phyloP scores from a whole-genome alignment of 139 green algal genomes.

The Chlamydomonas sp. region DNA sequence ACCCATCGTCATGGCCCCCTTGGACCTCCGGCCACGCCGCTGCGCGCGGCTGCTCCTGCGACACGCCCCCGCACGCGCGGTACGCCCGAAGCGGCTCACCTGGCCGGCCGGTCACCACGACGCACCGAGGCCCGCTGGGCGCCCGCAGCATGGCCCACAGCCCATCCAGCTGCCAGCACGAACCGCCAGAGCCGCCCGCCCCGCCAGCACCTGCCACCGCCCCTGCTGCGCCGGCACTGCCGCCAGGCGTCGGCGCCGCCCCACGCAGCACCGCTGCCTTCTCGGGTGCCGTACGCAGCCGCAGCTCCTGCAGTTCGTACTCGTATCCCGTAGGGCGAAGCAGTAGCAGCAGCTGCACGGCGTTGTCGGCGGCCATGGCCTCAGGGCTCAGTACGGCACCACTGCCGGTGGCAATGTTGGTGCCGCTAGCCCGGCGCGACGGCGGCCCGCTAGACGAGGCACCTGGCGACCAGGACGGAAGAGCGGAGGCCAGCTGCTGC shows the following conservation, averaged over 20 bases:
- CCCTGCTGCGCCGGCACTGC: background rate
- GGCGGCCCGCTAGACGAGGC: no score
- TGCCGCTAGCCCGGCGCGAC: no score
- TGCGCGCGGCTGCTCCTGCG: no score
- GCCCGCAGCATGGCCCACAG: background rate
- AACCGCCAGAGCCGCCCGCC: background rate
- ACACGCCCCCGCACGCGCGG: no score
- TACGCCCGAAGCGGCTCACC: background rate
- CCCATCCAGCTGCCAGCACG: background rate
- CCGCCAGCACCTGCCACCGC: background rate
- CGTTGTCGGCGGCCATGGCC: background rate
- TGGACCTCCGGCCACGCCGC: no score
- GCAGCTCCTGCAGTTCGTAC: background rate
- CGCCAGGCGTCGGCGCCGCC: background rate
- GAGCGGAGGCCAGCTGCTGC: no score
- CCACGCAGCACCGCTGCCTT: background rate
- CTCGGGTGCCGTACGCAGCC: background rate
- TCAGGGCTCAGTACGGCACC: background rate
- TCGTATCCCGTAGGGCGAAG: background rate
- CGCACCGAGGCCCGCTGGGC: background rate
- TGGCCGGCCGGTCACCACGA: background rate
- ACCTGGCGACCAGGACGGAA: no score
- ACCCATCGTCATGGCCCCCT: no score
- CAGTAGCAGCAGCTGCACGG: background rate
- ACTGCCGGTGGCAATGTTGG: no score